Conservation (phyloP, 2,329 filamentous ascomycete species). For the Arthrobotrys entomopaga region DNA sequence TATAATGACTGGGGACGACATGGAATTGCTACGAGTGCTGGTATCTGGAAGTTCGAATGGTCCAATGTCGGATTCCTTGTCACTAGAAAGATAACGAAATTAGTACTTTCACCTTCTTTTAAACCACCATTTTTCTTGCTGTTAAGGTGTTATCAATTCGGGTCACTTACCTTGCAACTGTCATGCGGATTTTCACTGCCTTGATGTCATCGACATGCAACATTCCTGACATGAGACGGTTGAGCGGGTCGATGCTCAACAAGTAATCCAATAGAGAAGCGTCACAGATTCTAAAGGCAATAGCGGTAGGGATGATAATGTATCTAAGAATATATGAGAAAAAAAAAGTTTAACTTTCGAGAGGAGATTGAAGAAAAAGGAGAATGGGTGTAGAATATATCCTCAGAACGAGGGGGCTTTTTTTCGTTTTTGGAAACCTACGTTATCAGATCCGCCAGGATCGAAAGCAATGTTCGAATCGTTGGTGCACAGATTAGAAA, state of each 20-base stretch:
- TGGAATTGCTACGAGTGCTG: not conserved
- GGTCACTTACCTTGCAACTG: slow-evolving; percentile 19
- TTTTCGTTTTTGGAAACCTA: slow-evolving; percentile 33
- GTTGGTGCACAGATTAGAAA: slow-evolving; percentile 42
- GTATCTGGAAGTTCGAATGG: slow-evolving; percentile 33
- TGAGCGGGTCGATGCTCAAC: slow-evolving; percentile 16
- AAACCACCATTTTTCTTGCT: not conserved
- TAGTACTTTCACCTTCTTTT: not conserved
- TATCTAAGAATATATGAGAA: slow-evolving; percentile 19
- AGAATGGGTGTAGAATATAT: slow-evolving; percentile 26
- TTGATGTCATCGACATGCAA: slow-evolving; percentile 34
- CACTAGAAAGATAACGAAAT: not conserved
- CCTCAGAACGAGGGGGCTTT: slow-evolving; percentile 11
- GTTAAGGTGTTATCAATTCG: not conserved
- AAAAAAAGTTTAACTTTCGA: not conserved
- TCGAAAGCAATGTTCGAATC: slow-evolving; percentile 14
- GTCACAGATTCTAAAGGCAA: slow-evolving; percentile 25
- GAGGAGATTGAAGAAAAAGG: slow-evolving; percentile 5
- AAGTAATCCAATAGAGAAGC: slow-evolving; percentile 1
- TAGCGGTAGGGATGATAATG: slow-evolving; percentile 27
- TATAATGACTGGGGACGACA: slow-evolving; percentile 21
- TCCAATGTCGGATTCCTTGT: slow-evolving; percentile 10
- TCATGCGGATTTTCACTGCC: slow-evolving; percentile 21
- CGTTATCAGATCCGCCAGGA: slow-evolving; percentile 21
- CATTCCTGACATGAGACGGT: slow-evolving; percentile 20